Evolutionary conservation across 768 basidiomycete genomes (phyloP), one percentile per base, ranked within the genome.

Genomic region (Auricularia cornea): DNA sequence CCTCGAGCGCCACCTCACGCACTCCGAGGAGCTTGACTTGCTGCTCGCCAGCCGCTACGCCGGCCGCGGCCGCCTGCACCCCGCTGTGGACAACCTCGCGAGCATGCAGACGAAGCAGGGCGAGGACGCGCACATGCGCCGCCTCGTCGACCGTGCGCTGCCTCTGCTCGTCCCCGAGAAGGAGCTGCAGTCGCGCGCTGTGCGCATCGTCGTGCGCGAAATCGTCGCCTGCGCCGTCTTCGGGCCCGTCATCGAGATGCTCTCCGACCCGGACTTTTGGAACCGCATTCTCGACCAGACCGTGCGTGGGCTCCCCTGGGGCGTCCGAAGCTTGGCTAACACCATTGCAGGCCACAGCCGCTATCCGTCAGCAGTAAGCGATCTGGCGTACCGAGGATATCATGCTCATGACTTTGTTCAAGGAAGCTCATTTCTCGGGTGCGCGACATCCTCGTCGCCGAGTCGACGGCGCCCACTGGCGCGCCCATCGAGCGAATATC

Each of bases 201-300:
- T 97, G 57, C 83, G 76, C 64, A 83, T 90, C 40, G 85, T 91
- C 18, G 84, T 86, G 3, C 78, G 93, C 56, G 97, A 99, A 75
- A 83, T 98, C 67, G 78, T 89, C 1, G 83, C 90, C 3, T 95
- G 92, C 70, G 79, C 88, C 2, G 85, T 96, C 3, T 70, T 98
- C 44, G 86, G 90, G 70, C 94, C 96, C 14, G 74, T 96, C 61
- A 86, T 96, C 80, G 92, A 98, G 59, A 92, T 96, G 88, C 71
- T 98, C 38, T 82, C 90, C 31, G 97, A 99, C 72, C 92, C 94
- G 3, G 97, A 99, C 73, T 97, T 97, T 67, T 98, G 94, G 94
- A 99, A 99, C 76, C 81, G 85, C 63, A 83, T 85, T 40, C 90
- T 98, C 59, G 95, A 98, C 73, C 88, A 94, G 76, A 84, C 92